phyloP scores from a whole-genome alignment of 768 basidiomycete species.

The Floccularia luteovirens region DNA sequence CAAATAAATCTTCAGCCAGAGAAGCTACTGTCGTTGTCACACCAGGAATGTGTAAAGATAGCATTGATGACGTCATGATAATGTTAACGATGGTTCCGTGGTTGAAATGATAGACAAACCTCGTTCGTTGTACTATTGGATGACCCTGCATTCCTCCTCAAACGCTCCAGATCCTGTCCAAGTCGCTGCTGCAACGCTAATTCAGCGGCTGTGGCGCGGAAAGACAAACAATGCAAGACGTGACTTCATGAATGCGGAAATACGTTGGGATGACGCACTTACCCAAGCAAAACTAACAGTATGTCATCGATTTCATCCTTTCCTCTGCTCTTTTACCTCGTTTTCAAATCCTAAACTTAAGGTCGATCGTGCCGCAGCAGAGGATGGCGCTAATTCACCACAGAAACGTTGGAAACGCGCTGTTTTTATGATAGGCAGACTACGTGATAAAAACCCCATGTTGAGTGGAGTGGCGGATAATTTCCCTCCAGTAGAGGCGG shows the following conservation, averaged over 20 bases:
- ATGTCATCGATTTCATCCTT: conserved; percentile 3
- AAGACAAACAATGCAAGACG: conserved; percentile 15
- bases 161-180: conserved; percentile 12
- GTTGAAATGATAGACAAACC: not conserved
- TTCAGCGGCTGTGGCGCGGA: conserved; percentile 32
- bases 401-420: conserved; percentile 41
- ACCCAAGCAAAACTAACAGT: conserved; percentile 29
- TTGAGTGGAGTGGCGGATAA: conserved; percentile 13
- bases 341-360: conserved; percentile 10
- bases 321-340: not conserved
- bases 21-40: too few relatives aligned
- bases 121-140: not conserved
- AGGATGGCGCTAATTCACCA: conserved; percentile 35
- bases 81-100: too few relatives aligned
- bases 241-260: conserved; percentile 19
- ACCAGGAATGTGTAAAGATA: too few relatives aligned
- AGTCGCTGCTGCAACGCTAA: conserved; percentile 24
- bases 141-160: conserved; percentile 1
- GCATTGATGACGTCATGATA: too few relatives aligned
- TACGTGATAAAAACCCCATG: conserved; percentile 36
- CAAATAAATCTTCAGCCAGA: too few relatives aligned
- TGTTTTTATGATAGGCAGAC: conserved; percentile 27
- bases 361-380: conserved; percentile 33
- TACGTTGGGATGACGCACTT: conserved; percentile 31
- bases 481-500: conserved; percentile 22